Conservation (phyloP, 2,329 filamentous ascomycete species). For the Raffaelea albimanens region DNA sequence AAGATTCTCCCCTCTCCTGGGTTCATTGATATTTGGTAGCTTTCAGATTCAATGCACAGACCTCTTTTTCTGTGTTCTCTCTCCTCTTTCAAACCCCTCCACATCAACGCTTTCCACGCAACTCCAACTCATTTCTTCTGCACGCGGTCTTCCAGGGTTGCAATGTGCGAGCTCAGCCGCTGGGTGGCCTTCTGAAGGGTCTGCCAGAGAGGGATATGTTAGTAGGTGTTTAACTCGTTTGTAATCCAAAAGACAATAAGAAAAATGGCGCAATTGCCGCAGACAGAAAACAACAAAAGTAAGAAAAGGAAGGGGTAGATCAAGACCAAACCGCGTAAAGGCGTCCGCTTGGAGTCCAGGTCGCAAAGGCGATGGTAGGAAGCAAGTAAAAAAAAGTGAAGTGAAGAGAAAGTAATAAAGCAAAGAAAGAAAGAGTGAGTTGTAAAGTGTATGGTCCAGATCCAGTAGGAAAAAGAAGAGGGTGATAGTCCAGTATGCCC, state of each 20-base stretch:
- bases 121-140: conserved; percentile 68
- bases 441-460: no score
- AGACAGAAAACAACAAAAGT: no score
- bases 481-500: background rate
- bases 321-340: conserved; percentile 4
- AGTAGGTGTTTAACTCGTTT: no score
- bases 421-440: background rate
- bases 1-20: no score
- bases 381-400: conserved; percentile 4
- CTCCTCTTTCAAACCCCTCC: background rate
- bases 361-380: background rate
- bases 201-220: conserved; percentile 31
- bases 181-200: conserved; percentile 81
- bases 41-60: no score
- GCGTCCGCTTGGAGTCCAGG: conserved; percentile 7
- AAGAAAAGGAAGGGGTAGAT: background rate
- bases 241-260: no score
- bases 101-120: no score
- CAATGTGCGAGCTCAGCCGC: conserved; percentile 75
- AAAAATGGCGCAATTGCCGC: no score
- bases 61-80: no score
- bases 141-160: conserved; percentile 71
- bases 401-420: conserved; percentile 1
- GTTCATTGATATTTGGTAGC: no score
- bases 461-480: no score